Percentiles rank a stretch among this genome's conserved stretches.
These are phyloP conservation scores for Monosporascus sp. DNA, from an alignment of 2,329 filamentous ascomycete species.

Conservation along the genomic window DNA sequence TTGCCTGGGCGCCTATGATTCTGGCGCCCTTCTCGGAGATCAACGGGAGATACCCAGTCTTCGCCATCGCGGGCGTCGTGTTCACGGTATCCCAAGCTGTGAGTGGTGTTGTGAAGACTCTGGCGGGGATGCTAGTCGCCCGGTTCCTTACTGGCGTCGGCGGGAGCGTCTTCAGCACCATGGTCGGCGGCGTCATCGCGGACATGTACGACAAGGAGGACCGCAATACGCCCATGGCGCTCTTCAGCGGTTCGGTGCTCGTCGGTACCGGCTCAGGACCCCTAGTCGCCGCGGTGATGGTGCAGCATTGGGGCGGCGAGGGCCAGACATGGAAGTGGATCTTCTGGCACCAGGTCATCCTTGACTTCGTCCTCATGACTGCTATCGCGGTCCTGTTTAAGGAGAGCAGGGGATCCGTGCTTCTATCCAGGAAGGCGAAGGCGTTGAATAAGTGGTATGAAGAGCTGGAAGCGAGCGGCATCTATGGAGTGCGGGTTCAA, in stretches of 20 bases:
- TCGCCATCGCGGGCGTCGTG: constrained; percentile 66
- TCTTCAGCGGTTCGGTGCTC: constrained; percentile 77
- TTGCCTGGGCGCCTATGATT: constrained; percentile 79
- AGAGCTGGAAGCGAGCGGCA: constrained; percentile 59
- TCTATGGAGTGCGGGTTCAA: constrained; percentile 41
- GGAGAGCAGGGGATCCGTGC: constrained; percentile 76
- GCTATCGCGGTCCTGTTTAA: constrained; percentile 66
- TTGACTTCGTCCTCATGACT: constrained; percentile 57
- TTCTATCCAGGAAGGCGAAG: constrained; percentile 70
- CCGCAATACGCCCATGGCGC: constrained; percentile 82
- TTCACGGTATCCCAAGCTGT: constrained; percentile 68
- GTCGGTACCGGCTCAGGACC: constrained; percentile 78
- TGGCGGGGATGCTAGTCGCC: constrained; percentile 68
- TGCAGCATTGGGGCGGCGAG: constrained; percentile 46
- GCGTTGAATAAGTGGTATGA: constrained; percentile 77
- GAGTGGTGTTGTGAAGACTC: constrained; percentile 64
- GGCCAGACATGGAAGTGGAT: constrained; percentile 69
- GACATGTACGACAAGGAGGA: constrained; percentile 77
- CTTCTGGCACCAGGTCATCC: constrained; percentile 79
- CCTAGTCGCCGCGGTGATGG: constrained; percentile 64
- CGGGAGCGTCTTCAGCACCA: constrained; percentile 74
- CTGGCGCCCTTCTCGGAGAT: constrained; percentile 85
- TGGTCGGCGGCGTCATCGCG: constrained; percentile 87
- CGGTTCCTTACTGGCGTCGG: constrained; percentile 76
- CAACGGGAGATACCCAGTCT: constrained; percentile 79